Percentiles rank a stretch among this genome's conserved stretches.
Conservation (phyloP, 1,139 yeast genomes). For the Magnusiomyces fungicola region DNA sequence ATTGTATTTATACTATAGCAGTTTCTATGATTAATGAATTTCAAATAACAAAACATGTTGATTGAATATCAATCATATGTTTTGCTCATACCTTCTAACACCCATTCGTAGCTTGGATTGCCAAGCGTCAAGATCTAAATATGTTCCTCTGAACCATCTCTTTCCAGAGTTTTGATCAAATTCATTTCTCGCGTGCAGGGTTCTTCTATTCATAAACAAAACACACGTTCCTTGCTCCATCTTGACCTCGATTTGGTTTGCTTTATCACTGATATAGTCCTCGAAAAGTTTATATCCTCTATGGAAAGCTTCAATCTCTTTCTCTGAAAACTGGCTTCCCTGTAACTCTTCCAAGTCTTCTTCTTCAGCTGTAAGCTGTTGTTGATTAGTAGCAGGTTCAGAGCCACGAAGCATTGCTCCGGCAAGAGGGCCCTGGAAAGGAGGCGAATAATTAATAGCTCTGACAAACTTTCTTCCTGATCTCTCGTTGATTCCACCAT, state of each 20-base stretch:
- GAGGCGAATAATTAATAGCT: slow-evolving; percentile 72
- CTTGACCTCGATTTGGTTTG: slow-evolving; percentile 50
- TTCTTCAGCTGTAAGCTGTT: too few species aligned
- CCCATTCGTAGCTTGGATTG: slow-evolving; percentile 50
- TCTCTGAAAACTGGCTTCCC: slow-evolving; percentile 12
- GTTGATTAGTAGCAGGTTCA: too few species aligned
- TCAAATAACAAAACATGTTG: too few species aligned
- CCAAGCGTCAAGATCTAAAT: slow-evolving; percentile 66
- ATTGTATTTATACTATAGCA: too few species aligned
- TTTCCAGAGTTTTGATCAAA: slow-evolving; percentile 48
- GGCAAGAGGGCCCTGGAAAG: slow-evolving; percentile 78
- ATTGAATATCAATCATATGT: too few species aligned
- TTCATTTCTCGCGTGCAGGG: slow-evolving; percentile 60
- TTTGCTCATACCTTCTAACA: slow-evolving; percentile 4
- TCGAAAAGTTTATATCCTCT: slow-evolving; percentile 60
- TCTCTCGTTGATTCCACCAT: slow-evolving; percentile 25
- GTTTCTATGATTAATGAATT: too few species aligned
- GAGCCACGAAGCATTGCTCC: slow-evolving; percentile 23
- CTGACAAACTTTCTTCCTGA: slow-evolving; percentile 39
- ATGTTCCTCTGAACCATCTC: slow-evolving; percentile 75
- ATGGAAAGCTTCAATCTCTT: slow-evolving; percentile 43
- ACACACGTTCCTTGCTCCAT: slow-evolving; percentile 60
- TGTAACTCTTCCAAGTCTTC: not conserved
- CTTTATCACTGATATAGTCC: slow-evolving; percentile 46
- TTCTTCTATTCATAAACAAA: slow-evolving; percentile 65